Evolutionary conservation across 176 grass and related monocot species (phyloP), one percentile per base, ranked within the genome.

Genomic region (Zoysia japonica): DNA sequence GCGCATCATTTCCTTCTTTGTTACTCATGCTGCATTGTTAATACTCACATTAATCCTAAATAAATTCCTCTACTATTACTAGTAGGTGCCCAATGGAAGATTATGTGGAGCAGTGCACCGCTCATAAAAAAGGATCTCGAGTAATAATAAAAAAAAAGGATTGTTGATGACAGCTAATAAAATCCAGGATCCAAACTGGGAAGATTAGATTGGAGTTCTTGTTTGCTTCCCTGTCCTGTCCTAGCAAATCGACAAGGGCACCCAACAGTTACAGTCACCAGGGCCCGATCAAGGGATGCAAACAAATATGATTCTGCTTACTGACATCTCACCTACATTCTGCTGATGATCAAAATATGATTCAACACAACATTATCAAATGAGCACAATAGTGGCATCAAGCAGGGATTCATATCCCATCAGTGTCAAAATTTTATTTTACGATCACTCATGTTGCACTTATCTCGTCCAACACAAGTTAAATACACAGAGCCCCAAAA

Each of bases 1-100:
- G 78, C 87, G 82, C 87, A 85, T 85, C 87, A 89, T 81, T 81
- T 81, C 65, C 82, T 89, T 89, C 72, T 89, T 77, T 85, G 81
- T 85, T 81, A 35, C 46, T 2, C 6, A 28, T 28, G 28, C 16
- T 70, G 10, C 28, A 63, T 77, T 77, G 64, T 77, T 77, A 28
- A 3, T 35, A 9, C 59, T 50, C 45, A 5, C 5, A 47, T 47
- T 47, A 47, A 47, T 6, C 45, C 45, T 1, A 47, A 6, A 28
- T 28, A 28, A 28, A 28, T 28, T 28, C 28, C 28, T 28, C 28
- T 28, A 28, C 28, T 28, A 28, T 28, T 28, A 28, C 28, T 28
- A 28, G 28, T 28, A 28, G 28, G 28, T 28, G 28, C 28, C 28
- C 28, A 28, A 28, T 28, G 28, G 28, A 28, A 28, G 28, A 28